Evolutionary conservation across 352 stramenopile species (phyloP).

Genomic region (Plasmopara muralis): DNA sequence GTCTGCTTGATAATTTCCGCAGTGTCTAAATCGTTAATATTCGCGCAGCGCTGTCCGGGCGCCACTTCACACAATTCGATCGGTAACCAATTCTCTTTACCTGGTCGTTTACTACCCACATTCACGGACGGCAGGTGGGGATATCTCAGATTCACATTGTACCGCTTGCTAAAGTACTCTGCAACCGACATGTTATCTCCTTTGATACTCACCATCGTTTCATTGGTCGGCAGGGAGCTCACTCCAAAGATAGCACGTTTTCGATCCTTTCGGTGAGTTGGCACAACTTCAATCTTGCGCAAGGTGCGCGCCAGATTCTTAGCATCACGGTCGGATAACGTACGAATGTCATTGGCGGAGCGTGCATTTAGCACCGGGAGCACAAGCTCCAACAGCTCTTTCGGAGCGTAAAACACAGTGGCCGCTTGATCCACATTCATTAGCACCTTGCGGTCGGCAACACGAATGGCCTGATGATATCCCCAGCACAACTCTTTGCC

Average conservation of each 20-base stretch:
- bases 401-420: conserved; percentile 60
- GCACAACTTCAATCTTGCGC: conserved; percentile 46
- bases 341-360: conserved; percentile 30
- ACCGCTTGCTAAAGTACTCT: conserved; percentile 54
- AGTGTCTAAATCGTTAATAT: conserved; percentile 75
- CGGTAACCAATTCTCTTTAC: conserved; percentile 57
- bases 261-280: conserved; percentile 55
- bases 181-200: conserved; percentile 44
- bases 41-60: conserved; percentile 56
- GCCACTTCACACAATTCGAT: conserved; percentile 80
- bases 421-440: conserved; percentile 71
- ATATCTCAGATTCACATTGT: conserved; percentile 51
- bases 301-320: conserved; percentile 32
- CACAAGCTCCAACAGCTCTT: conserved; percentile 47
- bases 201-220: conserved; percentile 49
- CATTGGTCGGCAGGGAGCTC: conserved; percentile 33
- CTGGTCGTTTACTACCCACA: conserved; percentile 43
- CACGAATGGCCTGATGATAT: conserved; percentile 61
- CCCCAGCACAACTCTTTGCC: conserved; percentile 69
- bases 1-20: conserved; percentile 79
- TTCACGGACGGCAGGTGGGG: conserved; percentile 65
- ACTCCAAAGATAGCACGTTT: conserved; percentile 51
- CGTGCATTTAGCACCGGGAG: conserved; percentile 30
- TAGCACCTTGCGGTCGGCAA: conserved; percentile 46
- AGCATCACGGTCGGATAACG: conserved; percentile 28